Base-by-base conservation (phyloP, 176 grass and related monocot species). In the Rhipidocladum racemiflorum region DNA sequence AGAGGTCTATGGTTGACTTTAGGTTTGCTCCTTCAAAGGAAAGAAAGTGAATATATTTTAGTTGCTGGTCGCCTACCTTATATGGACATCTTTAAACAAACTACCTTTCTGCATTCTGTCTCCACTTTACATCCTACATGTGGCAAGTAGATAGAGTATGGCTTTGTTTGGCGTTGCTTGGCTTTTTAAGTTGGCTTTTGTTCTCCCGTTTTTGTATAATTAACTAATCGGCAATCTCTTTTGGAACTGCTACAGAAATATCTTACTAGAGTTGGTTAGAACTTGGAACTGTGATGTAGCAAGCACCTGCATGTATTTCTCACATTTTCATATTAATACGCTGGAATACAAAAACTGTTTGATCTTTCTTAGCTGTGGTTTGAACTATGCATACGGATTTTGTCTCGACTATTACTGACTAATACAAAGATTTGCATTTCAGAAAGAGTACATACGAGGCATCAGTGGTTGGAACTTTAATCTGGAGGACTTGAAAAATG, bases 401-500 rank as follows among this genome's bases (percentile, higher is more conserved):
- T 61, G 5, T 72, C 5, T 55, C 53, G 11, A 46, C 6, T 85
- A 24, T 74, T 64, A 12, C 40, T 82, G 62, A 75, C 76, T 70
- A 49, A 82, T 38, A 30, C 43, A 71, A 35, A 70, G 42, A 87
- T 62, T 78, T 83, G 0, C 68, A 44, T 87, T 89, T 76, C 92
- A 99, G 96, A 92, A 83, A 93, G 89, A 95, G 83, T 99, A 99
- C 84, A 99, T 95, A 81, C 81, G 82, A 61, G 96, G 93, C 80
- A 95, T 99, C 70, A 99, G 96, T 85, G 96, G 92, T 69, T 99
- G 96, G 96, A 99, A 99, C 83, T 99, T 99, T 84, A 99, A 99
- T 91, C 72, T 99, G 55, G 96, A 99, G 66, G 96, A 99, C 36
- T 91, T 99, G 84, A 99, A 95, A 90, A 75, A 88, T 81, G 90